Base-by-base conservation (phyloP, 2,329 filamentous ascomycete species). In the Stachybotrys chlorohalonatus region DNA sequence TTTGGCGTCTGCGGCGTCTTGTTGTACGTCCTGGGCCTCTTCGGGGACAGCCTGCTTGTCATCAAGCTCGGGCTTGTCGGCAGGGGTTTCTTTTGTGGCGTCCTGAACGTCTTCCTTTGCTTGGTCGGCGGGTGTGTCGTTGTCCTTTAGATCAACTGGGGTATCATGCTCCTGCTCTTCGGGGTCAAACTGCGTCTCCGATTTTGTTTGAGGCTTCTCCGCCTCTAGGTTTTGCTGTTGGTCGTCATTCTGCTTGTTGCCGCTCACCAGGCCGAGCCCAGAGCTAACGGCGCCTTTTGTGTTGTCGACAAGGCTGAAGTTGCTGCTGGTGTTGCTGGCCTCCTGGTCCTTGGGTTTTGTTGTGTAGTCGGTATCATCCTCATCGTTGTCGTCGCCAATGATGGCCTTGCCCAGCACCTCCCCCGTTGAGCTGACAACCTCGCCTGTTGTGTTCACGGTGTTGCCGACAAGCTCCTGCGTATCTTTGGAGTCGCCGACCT, bases 391-490 rank as follows among this genome's bases (percentile, higher is more conserved):
- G 6, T 63, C 61, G 52, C 60, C 70, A 59, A 75, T 56, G 58
- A 63, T 57, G 2, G 68, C 72, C 60, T 75, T 73, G 54, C 73
- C 75, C 17, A 75, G 65, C 46, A 74, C 68, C 51, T 77, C 73
- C 7, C 73, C 73, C 6, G 68, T 60, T 47, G 62, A 62, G 59
- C 62, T 67, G 50, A 73, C 61, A 47, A 73, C 63, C 13, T 73
- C 68, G 11, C 70, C 70, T 8, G 63, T 63, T 6, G 62, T 58
- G 30, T 65, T 71, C 39, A 73, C 70, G 45, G 69, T 68, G 59
- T 70, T 74, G 45, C 75, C 75, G 46, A 68, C 64, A 11, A 78
- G 66, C 39, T 74, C 69, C 53, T 71, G 66, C 32, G 71, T 59
- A 48, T 77, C 69, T 52, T 64, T 57, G 24, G 71, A 69, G 47